phyloP scores from a whole-genome alignment of 768 basidiomycete genomes.

The Cystobasidium ongulense region DNA sequence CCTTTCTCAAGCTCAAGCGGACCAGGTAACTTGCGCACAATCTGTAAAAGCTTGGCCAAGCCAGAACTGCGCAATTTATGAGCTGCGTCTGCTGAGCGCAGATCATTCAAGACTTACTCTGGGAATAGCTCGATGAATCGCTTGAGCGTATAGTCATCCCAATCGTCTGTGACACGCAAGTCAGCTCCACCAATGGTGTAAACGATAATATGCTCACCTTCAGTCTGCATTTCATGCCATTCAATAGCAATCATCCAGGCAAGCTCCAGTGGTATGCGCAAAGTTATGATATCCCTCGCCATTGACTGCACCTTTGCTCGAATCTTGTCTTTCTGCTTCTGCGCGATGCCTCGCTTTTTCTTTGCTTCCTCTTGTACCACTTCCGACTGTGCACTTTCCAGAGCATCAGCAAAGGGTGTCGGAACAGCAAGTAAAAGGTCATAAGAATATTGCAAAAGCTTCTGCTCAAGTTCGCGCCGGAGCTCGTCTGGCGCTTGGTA shows the following conservation, averaged over 20 bases:
- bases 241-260: constrained; percentile 78
- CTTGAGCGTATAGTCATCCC: constrained; percentile 25
- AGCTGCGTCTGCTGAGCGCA: neutral
- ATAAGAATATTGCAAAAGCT: constrained; percentile 60
- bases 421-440: constrained; percentile 60
- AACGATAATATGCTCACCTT: constrained; percentile 31
- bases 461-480: constrained; percentile 68
- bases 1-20: neutral
- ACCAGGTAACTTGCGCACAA: neutral
- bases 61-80: constrained; percentile 18
- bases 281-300: constrained; percentile 63
- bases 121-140: constrained; percentile 18
- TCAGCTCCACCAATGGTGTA: neutral
- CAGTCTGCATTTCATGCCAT: constrained; percentile 52
- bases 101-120: neutral
- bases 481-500: constrained; percentile 67
- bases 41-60: constrained; percentile 2
- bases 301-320: constrained; percentile 63
- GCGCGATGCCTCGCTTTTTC: constrained; percentile 26
- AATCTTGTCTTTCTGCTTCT: constrained; percentile 45
- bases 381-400: constrained; percentile 32
- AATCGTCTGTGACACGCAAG: constrained; percentile 21
- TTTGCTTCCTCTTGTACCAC: constrained; percentile 48
- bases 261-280: constrained; percentile 66
- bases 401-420: constrained; percentile 39